Percentiles rank a stretch among this genome's conserved stretches.
These are phyloP conservation scores for Zygosaccharomyces pseudobailii DNA, from an alignment of 1,139 yeast species.

Conservation along the genomic window DNA sequence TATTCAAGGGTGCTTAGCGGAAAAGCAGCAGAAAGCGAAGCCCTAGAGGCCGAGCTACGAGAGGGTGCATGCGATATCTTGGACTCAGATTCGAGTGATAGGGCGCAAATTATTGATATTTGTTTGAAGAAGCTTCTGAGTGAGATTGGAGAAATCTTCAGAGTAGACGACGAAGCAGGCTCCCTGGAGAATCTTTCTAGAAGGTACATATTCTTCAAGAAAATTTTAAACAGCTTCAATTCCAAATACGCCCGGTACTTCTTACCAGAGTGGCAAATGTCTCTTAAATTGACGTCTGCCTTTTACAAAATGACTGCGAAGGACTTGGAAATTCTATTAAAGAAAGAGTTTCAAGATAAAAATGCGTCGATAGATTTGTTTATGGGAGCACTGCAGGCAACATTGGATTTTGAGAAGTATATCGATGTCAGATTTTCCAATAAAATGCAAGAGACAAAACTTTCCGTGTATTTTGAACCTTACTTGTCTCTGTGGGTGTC, in stretches of 20 bases:
- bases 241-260: slow-evolving; percentile 51
- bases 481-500: slow-evolving; percentile 82
- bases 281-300: slow-evolving; percentile 50
- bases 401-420: slow-evolving; percentile 74
- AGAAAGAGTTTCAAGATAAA: slow-evolving; percentile 33
- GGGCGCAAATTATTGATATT: slow-evolving; percentile 65
- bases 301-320: slow-evolving; percentile 68
- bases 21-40: slow-evolving; percentile 23
- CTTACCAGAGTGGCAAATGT: slow-evolving; percentile 70
- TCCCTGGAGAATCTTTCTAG: slow-evolving; percentile 80
- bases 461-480: slow-evolving; percentile 80
- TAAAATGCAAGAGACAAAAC: slow-evolving; percentile 39
- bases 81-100: slow-evolving; percentile 56
- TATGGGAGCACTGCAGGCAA: slow-evolving; percentile 54
- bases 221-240: slow-evolving; percentile 59
- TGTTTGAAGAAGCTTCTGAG: slow-evolving; percentile 64
- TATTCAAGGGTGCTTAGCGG: slow-evolving; percentile 48
- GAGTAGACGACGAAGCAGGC: slow-evolving; percentile 84
- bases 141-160: slow-evolving; percentile 73
- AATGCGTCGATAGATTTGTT: slow-evolving; percentile 47
- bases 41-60: slow-evolving; percentile 30
- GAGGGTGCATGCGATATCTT: slow-evolving; percentile 63
- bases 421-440: slow-evolving; percentile 53
- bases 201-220: slow-evolving; percentile 75
- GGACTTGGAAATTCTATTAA: slow-evolving; percentile 52